Percentiles rank a stretch among this genome's conserved stretches.
These are phyloP conservation scores for Sporothrix euskadiensis DNA, from an alignment of 2,329 filamentous ascomycete genomes.

Conservation along the genomic window DNA sequence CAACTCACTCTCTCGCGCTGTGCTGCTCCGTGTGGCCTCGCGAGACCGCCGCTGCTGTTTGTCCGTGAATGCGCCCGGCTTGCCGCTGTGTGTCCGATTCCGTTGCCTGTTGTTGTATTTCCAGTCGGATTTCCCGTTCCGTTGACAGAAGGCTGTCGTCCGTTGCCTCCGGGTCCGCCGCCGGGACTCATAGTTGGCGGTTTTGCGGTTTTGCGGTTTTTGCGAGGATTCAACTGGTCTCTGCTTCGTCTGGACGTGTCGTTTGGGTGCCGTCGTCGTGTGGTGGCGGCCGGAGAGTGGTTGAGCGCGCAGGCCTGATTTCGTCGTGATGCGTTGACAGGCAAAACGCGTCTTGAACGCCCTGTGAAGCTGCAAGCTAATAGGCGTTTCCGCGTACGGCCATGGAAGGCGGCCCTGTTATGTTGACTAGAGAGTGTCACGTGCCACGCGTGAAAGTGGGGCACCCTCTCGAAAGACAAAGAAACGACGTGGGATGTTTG, in stretches of 20 bases:
- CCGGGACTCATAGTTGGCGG: conserved; percentile 31
- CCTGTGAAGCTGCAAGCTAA: conserved; percentile 1
- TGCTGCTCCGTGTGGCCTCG: conserved; percentile 32
- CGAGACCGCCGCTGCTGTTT: conserved; percentile 33
- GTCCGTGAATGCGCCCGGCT: conserved; percentile 33
- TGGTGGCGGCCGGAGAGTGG: not conserved
- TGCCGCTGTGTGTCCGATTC: not conserved
- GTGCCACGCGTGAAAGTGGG: not conserved
- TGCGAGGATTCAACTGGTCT: not conserved
- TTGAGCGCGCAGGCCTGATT: not conserved
- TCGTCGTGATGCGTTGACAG: not conserved
- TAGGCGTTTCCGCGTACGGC: conserved; percentile 21
- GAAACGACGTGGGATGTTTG: not conserved
- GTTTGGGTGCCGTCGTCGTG: not conserved
- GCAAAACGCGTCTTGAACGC: conserved; percentile 24
- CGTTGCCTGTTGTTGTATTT: not conserved
- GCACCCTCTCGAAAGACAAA: not conserved
- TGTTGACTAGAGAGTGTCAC: conserved; percentile 7
- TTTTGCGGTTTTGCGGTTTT: not conserved
- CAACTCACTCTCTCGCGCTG: not conserved
- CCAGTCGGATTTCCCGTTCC: conserved; percentile 5
- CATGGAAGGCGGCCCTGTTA: conserved; percentile 3
- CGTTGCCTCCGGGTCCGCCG: conserved; percentile 32
- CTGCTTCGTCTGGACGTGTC: not conserved
- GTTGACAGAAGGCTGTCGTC: conserved; percentile 33